These are phyloP conservation scores for Tranzscheliella williamsii DNA, from an alignment of 1,284 basidiomycete species.

Conservation along the genomic window DNA sequence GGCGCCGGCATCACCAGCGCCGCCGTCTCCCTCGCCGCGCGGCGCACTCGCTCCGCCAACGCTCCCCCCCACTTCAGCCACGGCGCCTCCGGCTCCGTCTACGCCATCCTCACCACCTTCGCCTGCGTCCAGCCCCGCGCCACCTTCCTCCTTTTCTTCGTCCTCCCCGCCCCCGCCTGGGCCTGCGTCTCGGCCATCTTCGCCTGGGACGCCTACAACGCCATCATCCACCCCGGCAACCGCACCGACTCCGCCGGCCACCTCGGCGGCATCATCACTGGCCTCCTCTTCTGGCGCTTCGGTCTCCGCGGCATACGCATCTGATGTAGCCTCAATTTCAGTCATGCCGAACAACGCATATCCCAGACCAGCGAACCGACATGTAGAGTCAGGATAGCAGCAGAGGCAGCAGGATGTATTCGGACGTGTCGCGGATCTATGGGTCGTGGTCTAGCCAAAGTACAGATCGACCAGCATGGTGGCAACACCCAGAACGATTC, in stretches of 20 bases:
- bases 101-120: slow-evolving; percentile 70
- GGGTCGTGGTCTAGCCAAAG: slow-evolving; percentile 39
- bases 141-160: slow-evolving; percentile 74
- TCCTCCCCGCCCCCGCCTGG: slow-evolving; percentile 81
- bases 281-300: slow-evolving; percentile 62
- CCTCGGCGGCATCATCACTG: slow-evolving; percentile 75
- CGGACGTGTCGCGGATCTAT: too few relatives aligned
- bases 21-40: slow-evolving; percentile 67
- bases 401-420: too few relatives aligned
- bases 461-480: slow-evolving; percentile 60
- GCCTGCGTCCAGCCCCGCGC: slow-evolving; percentile 73
- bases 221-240: slow-evolving; percentile 62
- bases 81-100: slow-evolving; percentile 66
- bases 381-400: too few relatives aligned
- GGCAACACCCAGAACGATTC: slow-evolving; percentile 64
- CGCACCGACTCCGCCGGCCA: slow-evolving; percentile 75
- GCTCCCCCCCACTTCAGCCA: slow-evolving; percentile 1
- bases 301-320: slow-evolving; percentile 11
- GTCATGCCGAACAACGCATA: too few relatives aligned
- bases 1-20: slow-evolving; percentile 62
- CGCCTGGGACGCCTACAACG: slow-evolving; percentile 70
- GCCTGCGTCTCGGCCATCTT: slow-evolving; percentile 74
- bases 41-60: neutral
- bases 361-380: too few relatives aligned
- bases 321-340: too few relatives aligned